Conservation (phyloP, 176 grass and related monocot species). For the Secale cereale region DNA sequence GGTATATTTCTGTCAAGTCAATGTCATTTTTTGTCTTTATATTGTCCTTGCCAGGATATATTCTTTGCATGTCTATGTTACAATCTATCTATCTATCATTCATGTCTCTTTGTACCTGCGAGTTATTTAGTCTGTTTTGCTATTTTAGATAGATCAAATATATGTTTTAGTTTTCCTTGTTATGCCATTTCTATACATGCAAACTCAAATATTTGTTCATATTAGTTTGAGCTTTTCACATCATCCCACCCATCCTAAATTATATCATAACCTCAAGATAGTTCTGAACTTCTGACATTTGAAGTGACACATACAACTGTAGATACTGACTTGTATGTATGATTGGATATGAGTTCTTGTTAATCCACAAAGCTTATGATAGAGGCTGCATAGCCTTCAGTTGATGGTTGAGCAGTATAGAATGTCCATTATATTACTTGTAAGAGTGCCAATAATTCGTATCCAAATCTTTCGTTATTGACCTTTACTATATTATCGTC, state of each 20-base stretch:
- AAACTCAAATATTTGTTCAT: background rate
- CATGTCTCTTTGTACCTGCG: background rate
- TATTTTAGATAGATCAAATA: background rate
- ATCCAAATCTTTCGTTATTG: constrained; percentile 39
- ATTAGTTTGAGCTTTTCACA: background rate
- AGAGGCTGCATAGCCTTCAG: background rate
- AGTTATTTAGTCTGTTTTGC: background rate
- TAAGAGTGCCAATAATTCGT: constrained; percentile 19
- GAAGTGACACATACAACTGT: background rate
- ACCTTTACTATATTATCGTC: constrained; percentile 53
- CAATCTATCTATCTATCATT: background rate
- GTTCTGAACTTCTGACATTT: background rate
- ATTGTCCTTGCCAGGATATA: background rate
- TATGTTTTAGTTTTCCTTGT: background rate
- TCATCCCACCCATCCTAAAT: background rate
- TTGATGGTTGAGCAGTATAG: constrained; percentile 7
- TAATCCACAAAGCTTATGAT: background rate
- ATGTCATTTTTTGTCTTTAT: constrained; percentile 15
- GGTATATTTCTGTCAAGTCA: constrained; percentile 40
- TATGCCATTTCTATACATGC: too few species aligned
- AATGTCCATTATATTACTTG: constrained; percentile 29
- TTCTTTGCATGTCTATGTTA: background rate
- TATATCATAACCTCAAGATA: background rate
- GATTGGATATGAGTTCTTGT: background rate
- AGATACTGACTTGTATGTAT: constrained; percentile 5